Percentiles rank a stretch among this genome's conserved stretches.
Evolutionary conservation across 2,329 filamentous ascomycete species (phyloP).

Genomic region (Hypoxylon sp.): DNA sequence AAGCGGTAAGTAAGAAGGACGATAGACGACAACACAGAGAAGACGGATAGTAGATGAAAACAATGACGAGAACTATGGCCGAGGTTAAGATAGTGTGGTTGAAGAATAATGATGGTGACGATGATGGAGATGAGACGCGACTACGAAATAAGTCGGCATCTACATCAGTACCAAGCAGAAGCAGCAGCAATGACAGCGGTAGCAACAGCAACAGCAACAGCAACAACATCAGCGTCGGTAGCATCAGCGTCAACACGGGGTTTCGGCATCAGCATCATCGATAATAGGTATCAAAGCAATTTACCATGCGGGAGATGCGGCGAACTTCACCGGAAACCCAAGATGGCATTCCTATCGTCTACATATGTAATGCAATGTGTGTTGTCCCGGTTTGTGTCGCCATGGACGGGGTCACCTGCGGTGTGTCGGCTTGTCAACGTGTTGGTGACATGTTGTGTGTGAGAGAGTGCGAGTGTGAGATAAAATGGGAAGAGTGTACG

Average conservation of each 20-base stretch:
- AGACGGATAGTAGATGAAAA: conserved; percentile 19
- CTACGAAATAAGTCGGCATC: conserved; percentile 27
- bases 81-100: conserved; percentile 11
- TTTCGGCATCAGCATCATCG: conserved; percentile 24
- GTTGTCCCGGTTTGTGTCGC: conserved; percentile 45
- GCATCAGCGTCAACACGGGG: conserved; percentile 17
- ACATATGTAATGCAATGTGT: conserved; percentile 45
- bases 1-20: conserved; percentile 3
- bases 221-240: conserved; percentile 15
- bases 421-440: conserved; percentile 44
- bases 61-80: conserved; percentile 7
- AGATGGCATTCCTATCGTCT: conserved; percentile 40
- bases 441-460: conserved; percentile 44
- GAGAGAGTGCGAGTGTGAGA: conserved; percentile 23
- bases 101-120: conserved; percentile 7
- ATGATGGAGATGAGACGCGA: conserved; percentile 27
- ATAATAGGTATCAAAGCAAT: conserved; percentile 16
- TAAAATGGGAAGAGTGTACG: conserved; percentile 9
- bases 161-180: conserved; percentile 15
- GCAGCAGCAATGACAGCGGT: not conserved
- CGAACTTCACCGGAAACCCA: conserved; percentile 42
- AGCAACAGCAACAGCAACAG: conserved; percentile 6
- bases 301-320: conserved; percentile 41
- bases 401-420: conserved; percentile 43
- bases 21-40: not conserved